Evolutionary conservation across 495 filamentous ascomycete genomes (phyloP).

Genomic region (Penicillium silybi): DNA sequence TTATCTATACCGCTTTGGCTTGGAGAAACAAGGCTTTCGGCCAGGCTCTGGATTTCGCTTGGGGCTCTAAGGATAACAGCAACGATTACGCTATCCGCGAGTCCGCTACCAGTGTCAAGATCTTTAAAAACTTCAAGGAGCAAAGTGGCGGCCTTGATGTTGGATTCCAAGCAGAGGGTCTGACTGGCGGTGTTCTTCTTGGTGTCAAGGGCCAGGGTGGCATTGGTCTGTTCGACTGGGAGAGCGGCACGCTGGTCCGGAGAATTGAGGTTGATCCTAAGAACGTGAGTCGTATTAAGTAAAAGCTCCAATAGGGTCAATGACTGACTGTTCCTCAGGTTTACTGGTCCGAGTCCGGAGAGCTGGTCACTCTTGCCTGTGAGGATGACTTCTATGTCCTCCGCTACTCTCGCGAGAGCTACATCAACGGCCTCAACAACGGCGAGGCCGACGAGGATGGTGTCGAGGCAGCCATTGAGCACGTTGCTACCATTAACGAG

Average conservation of each 20-base stretch:
- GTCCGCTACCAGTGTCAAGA: constrained; percentile 86
- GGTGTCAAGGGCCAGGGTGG: constrained; percentile 93
- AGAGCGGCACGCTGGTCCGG: constrained; percentile 79
- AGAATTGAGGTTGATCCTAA: constrained; percentile 95
- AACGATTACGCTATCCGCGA: constrained; percentile 98
- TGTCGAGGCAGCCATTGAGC: constrained; percentile 94
- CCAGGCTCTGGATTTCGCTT: constrained; percentile 90
- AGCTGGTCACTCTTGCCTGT: constrained; percentile 87
- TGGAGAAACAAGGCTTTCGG: constrained; percentile 98
- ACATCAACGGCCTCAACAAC: constrained; percentile 72
- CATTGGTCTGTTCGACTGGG: constrained; percentile 96
- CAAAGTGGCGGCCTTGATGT: constrained; percentile 86
- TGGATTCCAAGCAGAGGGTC: constrained; percentile 90
- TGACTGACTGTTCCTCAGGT: constrained; percentile 49
- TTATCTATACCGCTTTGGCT: constrained; percentile 95
- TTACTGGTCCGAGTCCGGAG: constrained; percentile 96
- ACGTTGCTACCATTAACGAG: constrained; percentile 92
- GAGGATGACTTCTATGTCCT: constrained; percentile 96
- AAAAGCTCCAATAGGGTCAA: constrained; percentile 6
- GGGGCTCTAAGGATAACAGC: constrained; percentile 96
- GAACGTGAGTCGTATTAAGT: constrained; percentile 43
- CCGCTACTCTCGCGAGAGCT: constrained; percentile 83
- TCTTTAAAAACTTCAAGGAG: constrained; percentile 97
- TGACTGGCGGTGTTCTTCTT: constrained; percentile 85
- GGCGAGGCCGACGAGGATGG: constrained; percentile 90